These are phyloP conservation scores for Diddensiella caesifluorescens DNA, from an alignment of 805 yeast genomes.

Conservation along the genomic window DNA sequence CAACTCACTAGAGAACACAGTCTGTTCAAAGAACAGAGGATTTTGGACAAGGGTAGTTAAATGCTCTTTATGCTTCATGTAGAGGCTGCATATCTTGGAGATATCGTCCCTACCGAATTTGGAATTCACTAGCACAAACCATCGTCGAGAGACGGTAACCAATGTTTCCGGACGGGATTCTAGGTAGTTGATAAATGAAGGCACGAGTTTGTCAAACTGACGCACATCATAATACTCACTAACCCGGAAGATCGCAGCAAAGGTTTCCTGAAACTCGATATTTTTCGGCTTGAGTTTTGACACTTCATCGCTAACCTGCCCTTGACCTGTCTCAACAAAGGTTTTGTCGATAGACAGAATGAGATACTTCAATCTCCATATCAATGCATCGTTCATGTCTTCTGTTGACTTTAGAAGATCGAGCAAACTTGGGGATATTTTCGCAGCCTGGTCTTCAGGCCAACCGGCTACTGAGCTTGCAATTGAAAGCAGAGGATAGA, in stretches of 20 bases:
- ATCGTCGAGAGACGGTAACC: no score
- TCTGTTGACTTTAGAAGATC: not conserved
- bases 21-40: slow-evolving; percentile 16
- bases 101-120: slow-evolving; percentile 8
- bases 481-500: no score
- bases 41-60: slow-evolving; percentile 6
- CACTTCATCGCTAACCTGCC: not conserved
- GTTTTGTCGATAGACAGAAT: slow-evolving; percentile 12
- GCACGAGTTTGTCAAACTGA: slow-evolving; percentile 3
- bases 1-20: slow-evolving; percentile 1
- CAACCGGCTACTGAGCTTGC: no score
- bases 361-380: not conserved
- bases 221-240: slow-evolving; percentile 9
- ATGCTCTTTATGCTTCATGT: slow-evolving; percentile 1
- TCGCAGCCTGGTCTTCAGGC: no score
- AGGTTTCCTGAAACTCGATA: slow-evolving; percentile 2
- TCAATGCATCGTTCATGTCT: not conserved
- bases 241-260: slow-evolving; percentile 12
- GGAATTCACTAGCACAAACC: slow-evolving; percentile 15
- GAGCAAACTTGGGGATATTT: no score
- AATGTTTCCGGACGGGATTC: no score
- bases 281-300: no score
- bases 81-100: slow-evolving; percentile 2
- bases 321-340: not conserved
- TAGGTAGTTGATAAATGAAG: no score